These are phyloP conservation scores for Xylariaceae sp. DNA, from an alignment of 2,329 filamentous ascomycete species.

Conservation along the genomic window DNA sequence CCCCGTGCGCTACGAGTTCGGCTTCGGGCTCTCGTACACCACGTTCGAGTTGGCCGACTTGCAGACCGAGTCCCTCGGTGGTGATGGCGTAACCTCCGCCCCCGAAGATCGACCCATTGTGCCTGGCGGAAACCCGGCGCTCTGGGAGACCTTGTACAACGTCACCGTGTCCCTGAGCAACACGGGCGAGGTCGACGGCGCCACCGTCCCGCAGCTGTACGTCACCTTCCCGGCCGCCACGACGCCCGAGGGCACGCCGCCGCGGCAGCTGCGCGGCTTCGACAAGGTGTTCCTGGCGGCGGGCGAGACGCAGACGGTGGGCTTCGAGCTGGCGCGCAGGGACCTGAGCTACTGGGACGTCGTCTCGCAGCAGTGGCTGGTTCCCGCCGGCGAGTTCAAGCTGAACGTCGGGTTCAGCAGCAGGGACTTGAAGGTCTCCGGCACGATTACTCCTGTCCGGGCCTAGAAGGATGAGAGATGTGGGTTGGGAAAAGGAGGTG, in stretches of 20 bases:
- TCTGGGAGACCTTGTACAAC: slow-evolving; percentile 55
- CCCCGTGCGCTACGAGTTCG: slow-evolving; percentile 65
- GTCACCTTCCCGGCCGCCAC: slow-evolving; percentile 44
- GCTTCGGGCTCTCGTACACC: slow-evolving; percentile 58
- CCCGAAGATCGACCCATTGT: slow-evolving; percentile 23
- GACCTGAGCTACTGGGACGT: slow-evolving; percentile 55
- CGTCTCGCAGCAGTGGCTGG: slow-evolving; percentile 45
- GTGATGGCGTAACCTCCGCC: neutral
- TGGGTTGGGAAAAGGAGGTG: neutral
- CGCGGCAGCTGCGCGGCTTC: slow-evolving; percentile 53
- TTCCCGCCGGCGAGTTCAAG: slow-evolving; percentile 26
- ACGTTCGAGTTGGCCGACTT: slow-evolving; percentile 56
- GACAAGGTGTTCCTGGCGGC: slow-evolving; percentile 49
- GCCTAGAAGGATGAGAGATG: neutral
- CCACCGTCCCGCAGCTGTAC: slow-evolving; percentile 59
- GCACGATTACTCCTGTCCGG: slow-evolving; percentile 14
- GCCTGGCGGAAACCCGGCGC: slow-evolving; percentile 59
- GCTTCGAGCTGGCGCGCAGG: slow-evolving; percentile 50
- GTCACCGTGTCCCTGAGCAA: slow-evolving; percentile 53
- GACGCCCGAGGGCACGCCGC: slow-evolving; percentile 44
- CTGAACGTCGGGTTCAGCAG: slow-evolving; percentile 25
- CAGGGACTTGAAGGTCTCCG: slow-evolving; percentile 16
- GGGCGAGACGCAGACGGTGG: slow-evolving; percentile 44
- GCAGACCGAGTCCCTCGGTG: slow-evolving; percentile 8
- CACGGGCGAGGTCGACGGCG: slow-evolving; percentile 51